Evolutionary conservation across 1,139 yeast species (phyloP), one percentile per base, ranked within the genome.

Genomic region (Candida sanyaensis): DNA sequence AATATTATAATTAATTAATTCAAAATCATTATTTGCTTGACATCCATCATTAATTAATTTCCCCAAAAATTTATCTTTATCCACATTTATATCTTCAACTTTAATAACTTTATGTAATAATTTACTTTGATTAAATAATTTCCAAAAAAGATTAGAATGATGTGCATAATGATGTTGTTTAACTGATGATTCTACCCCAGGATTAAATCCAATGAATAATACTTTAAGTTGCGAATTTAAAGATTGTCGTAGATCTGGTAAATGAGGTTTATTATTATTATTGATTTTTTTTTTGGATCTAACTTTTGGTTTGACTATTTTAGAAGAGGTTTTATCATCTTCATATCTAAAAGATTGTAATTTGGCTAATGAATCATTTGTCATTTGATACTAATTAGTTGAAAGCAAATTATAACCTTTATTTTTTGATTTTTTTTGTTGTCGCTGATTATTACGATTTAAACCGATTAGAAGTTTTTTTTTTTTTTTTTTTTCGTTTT

Each of bases 131-230:
- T 79, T 80, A 53, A 88, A 66, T 32, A 86, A 65, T 53, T 78
- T 82, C 93, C 93, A 87, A 60, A 88, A 87, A 42, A 77, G 63
- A 58, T 87, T 87, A 6, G 89, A 75, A 32, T 70, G 80, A 57
- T 87, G 93, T 0, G 95, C 95, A 60, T 84, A 87, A 59, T 86
- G 84, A 59, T 86, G 93, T 42, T 88, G 91, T 10, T 71, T 66
- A 27, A 68, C 57, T 0, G 90, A 81, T 0, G 93, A 84, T 57
- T 76, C 77, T 2, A 83, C 65, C 2, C 93, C 90, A 0, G 96
- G 96, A 56, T 87, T 87, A 68, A 76, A 86, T 0, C 96, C 96
- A 2, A 87, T 75, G 55, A 87, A 86, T 3, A 87, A 70, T 2
- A 86, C 71, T 53, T 48, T 63, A 58, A 53, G 68, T 57, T 56